phyloP scores from a whole-genome alignment of 2,329 filamentous ascomycete genomes.

The Hirsutella thompsonii region DNA sequence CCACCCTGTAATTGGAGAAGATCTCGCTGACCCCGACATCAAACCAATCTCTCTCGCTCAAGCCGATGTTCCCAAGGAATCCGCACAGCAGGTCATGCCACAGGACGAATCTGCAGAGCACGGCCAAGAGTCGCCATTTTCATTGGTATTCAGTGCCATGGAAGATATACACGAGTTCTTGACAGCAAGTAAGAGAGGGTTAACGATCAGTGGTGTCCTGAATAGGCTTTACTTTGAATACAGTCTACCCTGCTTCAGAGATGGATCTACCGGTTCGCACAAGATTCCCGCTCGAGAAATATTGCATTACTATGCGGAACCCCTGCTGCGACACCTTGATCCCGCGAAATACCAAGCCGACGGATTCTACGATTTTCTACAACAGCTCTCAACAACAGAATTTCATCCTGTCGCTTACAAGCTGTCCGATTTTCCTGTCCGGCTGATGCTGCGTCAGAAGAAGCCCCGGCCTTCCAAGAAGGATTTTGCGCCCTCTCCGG shows the following conservation, averaged over 20 bases:
- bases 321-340: slow-evolving; percentile 23
- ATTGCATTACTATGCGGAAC: slow-evolving; percentile 28
- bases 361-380: slow-evolving; percentile 21
- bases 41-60: not conserved
- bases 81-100: not conserved
- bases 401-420: slow-evolving; percentile 16
- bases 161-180: slow-evolving; percentile 8
- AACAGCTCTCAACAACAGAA: slow-evolving; percentile 11
- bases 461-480: slow-evolving; percentile 2
- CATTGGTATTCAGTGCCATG: slow-evolving; percentile 14
- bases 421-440: slow-evolving; percentile 15
- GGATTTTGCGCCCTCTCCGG: not conserved
- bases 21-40: not conserved
- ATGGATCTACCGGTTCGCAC: slow-evolving; percentile 18
- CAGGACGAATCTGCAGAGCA: not conserved
- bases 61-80: not conserved
- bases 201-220: slow-evolving; percentile 10
- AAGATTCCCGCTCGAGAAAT: slow-evolving; percentile 28
- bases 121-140: slow-evolving; percentile 12
- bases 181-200: slow-evolving; percentile 9
- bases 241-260: slow-evolving; percentile 15
- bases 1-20: not conserved
- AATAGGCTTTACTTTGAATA: slow-evolving; percentile 20
- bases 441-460: slow-evolving; percentile 11
- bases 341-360: slow-evolving; percentile 18